These are phyloP conservation scores for Physcia stellaris DNA, from an alignment of 495 filamentous ascomycete species.

Conservation along the genomic window DNA sequence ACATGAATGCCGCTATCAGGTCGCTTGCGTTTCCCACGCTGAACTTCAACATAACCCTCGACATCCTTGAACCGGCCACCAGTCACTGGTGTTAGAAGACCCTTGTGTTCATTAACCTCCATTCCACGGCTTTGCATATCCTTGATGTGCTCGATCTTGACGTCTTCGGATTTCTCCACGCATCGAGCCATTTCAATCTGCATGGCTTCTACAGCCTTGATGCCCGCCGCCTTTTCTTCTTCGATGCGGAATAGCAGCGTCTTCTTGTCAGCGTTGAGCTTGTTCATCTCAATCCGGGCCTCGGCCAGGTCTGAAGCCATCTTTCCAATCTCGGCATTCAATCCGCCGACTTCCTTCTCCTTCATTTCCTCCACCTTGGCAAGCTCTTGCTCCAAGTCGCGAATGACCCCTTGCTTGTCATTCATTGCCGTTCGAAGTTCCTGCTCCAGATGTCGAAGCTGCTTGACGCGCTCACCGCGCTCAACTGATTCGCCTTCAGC, in stretches of 20 bases:
- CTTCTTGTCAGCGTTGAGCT: slow-evolving; percentile 37
- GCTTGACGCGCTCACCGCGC: slow-evolving; percentile 23
- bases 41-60: slow-evolving; percentile 14
- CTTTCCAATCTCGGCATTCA: slow-evolving; percentile 13
- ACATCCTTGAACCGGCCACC: slow-evolving; percentile 32
- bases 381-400: slow-evolving; percentile 23
- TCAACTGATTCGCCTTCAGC: slow-evolving; percentile 23
- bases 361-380: slow-evolving; percentile 24
- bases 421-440: slow-evolving; percentile 29
- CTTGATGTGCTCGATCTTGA: slow-evolving; percentile 7
- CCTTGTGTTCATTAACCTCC: slow-evolving; percentile 12
- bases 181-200: slow-evolving; percentile 24
- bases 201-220: slow-evolving; percentile 9
- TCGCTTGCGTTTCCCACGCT: slow-evolving; percentile 32
- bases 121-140: slow-evolving; percentile 11
- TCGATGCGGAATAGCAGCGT: slow-evolving; percentile 20
- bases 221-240: slow-evolving; percentile 11
- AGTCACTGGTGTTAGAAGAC: slow-evolving; percentile 33
- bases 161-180: slow-evolving; percentile 21
- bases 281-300: slow-evolving; percentile 23
- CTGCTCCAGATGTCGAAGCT: slow-evolving; percentile 21
- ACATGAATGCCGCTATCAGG: slow-evolving; percentile 53
- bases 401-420: slow-evolving; percentile 27
- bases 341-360: slow-evolving; percentile 22
- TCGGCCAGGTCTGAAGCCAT: slow-evolving; percentile 8